These are phyloP conservation scores for Clavispora asparagi DNA, from an alignment of 805 yeast species.

Conservation along the genomic window DNA sequence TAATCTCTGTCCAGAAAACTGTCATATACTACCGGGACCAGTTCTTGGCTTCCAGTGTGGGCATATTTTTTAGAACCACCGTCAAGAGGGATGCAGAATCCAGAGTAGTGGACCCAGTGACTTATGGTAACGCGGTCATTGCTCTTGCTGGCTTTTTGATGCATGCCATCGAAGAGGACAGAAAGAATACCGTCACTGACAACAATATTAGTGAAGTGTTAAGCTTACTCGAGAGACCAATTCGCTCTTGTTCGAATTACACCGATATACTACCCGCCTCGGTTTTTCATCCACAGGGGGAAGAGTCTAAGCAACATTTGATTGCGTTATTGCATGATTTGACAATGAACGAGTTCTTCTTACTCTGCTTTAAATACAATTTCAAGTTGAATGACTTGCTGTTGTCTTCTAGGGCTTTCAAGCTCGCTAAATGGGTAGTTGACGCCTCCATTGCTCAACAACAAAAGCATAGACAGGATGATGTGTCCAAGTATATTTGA, in stretches of 20 bases:
- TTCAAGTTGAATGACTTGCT: conserved; percentile 59
- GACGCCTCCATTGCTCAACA: conserved; percentile 57
- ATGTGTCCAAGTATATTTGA: conserved; percentile 1
- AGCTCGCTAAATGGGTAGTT: conserved; percentile 67
- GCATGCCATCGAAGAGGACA: conserved; percentile 62
- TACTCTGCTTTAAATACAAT: conserved; percentile 60
- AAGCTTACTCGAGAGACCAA: conserved; percentile 55
- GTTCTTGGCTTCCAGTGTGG: conserved; percentile 29
- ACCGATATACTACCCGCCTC: conserved; percentile 38
- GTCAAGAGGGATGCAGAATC: conserved; percentile 52
- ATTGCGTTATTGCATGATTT: conserved; percentile 58
- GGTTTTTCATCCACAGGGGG: conserved; percentile 26
- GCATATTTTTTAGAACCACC: conserved; percentile 34
- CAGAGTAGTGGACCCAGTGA: conserved; percentile 53
- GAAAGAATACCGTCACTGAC: conserved; percentile 46
- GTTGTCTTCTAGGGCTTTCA: conserved; percentile 57
- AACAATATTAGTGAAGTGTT: conserved; percentile 54
- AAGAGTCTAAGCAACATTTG: conserved; percentile 27
- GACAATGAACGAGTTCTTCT: conserved; percentile 58
- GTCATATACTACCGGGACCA: conserved; percentile 12
- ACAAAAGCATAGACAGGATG: conserved; percentile 18
- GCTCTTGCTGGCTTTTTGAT: conserved; percentile 53
- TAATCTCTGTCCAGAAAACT: not conserved
- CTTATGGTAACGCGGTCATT: conserved; percentile 59
- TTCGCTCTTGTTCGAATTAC: conserved; percentile 36